These are phyloP conservation scores for Ogataea trehalophila DNA, from an alignment of 805 yeast species.

Conservation along the genomic window DNA sequence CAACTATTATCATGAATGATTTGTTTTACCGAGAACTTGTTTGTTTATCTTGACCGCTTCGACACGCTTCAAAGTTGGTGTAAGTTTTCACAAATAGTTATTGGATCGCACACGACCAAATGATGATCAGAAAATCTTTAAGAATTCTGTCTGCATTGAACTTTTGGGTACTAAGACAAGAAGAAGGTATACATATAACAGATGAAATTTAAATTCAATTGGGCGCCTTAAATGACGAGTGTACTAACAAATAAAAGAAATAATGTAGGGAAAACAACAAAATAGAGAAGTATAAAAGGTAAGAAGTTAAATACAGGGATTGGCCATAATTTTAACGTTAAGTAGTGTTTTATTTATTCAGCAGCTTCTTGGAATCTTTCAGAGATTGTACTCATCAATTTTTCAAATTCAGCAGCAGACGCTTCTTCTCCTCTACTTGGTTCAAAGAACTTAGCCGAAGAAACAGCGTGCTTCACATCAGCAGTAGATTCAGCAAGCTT, in stretches of 20 bases:
- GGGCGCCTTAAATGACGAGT: background rate
- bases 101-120: too few relatives aligned
- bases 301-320: background rate
- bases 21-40: too few relatives aligned
- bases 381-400: conserved; percentile 65
- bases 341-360: conserved; percentile 46
- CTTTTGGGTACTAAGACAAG: background rate
- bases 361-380: conserved; percentile 95
- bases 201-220: background rate
- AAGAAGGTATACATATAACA: background rate
- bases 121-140: too few relatives aligned
- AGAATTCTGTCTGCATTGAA: too few relatives aligned
- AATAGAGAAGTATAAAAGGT: background rate
- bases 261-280: background rate
- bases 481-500: conserved; percentile 84
- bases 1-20: background rate
- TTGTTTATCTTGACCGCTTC: too few relatives aligned
- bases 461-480: conserved; percentile 89
- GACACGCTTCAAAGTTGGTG: too few relatives aligned
- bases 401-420: conserved; percentile 71
- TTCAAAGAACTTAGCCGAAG: conserved; percentile 93
- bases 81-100: too few relatives aligned
- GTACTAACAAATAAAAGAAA: background rate
- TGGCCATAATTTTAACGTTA: background rate
- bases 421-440: conserved; percentile 87